Conservation (phyloP, 2,329 filamentous ascomycete species). For the Sporothrix globosa region DNA sequence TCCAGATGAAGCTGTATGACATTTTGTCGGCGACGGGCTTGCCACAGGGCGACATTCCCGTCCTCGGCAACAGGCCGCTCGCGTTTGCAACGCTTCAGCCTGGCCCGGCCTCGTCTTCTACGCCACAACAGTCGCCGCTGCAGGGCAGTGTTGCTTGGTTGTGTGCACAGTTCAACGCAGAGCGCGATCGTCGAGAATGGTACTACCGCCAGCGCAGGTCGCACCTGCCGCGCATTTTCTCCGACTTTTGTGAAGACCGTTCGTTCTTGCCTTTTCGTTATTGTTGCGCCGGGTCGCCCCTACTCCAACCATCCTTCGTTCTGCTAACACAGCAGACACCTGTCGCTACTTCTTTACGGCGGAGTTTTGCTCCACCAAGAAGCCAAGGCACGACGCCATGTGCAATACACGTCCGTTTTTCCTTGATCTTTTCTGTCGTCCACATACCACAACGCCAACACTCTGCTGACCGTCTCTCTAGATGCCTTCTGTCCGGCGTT, state of each 20-base stretch:
- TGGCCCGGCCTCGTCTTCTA: not conserved
- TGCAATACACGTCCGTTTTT: conserved; percentile 31
- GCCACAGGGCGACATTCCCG: conserved; percentile 18
- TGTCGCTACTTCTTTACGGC: conserved; percentile 33
- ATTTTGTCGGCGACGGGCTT: not conserved
- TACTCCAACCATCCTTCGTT: not conserved
- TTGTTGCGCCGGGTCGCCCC: not conserved
- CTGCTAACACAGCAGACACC: conserved; percentile 30
- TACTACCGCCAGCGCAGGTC: not conserved
- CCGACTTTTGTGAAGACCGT: conserved; percentile 26
- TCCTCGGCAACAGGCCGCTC: not conserved
- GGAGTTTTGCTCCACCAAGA: conserved; percentile 28
- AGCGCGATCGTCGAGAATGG: conserved; percentile 27
- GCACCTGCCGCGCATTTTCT: not conserved
- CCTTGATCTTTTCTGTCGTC: not conserved
- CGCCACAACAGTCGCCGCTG: not conserved
- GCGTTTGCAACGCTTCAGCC: conserved; percentile 13
- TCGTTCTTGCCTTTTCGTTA: not conserved
- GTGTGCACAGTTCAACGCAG: conserved; percentile 19
- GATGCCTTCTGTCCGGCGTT: conserved; percentile 22
- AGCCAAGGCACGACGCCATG: conserved; percentile 2
- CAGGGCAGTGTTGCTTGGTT: conserved; percentile 22
- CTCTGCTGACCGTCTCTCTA: not conserved
- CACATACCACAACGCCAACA: too few species aligned
- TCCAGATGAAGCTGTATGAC: conserved; percentile 27